A percentile compares a stretch with the other conserved stretches of the same genome.
Evolutionary conservation across 2,329 filamentous ascomycete species (phyloP).

Genomic region (Beauveria varroae): DNA sequence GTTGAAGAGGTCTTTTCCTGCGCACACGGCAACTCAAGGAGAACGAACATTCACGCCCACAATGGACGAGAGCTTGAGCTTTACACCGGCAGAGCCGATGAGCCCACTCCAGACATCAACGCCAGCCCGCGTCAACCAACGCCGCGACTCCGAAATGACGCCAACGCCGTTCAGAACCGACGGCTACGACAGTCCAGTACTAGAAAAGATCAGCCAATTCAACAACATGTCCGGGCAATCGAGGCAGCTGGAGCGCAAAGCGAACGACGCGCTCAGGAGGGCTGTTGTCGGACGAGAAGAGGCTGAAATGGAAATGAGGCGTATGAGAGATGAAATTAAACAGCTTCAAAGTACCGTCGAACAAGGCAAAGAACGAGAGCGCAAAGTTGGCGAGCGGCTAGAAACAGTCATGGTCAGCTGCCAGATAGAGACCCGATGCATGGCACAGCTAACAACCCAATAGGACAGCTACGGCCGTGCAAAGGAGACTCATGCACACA

Average conservation of each 20-base stretch:
- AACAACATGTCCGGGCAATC: constrained; percentile 57
- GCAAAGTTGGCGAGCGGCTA: constrained; percentile 57
- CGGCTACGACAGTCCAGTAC: constrained; percentile 52
- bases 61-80: constrained; percentile 17
- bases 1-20: neutral
- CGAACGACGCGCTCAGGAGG: constrained; percentile 57
- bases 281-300: constrained; percentile 63
- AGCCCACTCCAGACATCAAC: constrained; percentile 52
- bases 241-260: constrained; percentile 56
- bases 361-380: constrained; percentile 58
- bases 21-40: neutral
- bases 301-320: constrained; percentile 60
- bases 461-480: constrained; percentile 64
- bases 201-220: constrained; percentile 65
- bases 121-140: constrained; percentile 55
- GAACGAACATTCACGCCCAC: neutral
- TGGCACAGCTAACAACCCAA: constrained; percentile 12
- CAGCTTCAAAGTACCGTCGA: constrained; percentile 51
- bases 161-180: constrained; percentile 29
- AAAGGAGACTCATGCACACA: constrained; percentile 62
- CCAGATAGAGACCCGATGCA: neutral
- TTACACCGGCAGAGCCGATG: constrained; percentile 46
- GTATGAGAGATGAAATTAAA: constrained; percentile 53
- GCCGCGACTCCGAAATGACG: constrained; percentile 29
- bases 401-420: constrained; percentile 60